Percentiles rank a stretch among this genome's conserved stretches.
Evolutionary conservation across 441 rosid species (phyloP).

Genomic region (Euphorbia schlechtendalii): DNA sequence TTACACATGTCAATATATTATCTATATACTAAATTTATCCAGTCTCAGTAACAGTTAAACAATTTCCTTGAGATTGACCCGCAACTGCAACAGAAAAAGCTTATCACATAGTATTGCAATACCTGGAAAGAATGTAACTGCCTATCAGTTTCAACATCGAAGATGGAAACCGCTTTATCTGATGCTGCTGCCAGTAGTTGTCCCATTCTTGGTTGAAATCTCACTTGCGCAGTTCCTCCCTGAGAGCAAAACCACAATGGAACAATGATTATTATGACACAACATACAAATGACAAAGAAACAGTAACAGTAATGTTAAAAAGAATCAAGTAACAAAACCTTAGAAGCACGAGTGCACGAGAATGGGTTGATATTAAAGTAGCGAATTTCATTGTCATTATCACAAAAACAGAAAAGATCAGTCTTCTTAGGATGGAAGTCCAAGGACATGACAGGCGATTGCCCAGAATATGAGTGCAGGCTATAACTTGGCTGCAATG

Average conservation of each 20-base stretch:
- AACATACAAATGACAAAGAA: background rate
- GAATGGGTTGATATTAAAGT: conserved; percentile 46
- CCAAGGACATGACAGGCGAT: conserved; percentile 60
- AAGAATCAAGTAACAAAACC: conserved; percentile 25
- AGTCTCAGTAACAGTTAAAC: background rate
- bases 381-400: conserved; percentile 44
- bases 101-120: conserved; percentile 4
- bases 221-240: conserved; percentile 61
- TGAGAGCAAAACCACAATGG: conserved; percentile 17
- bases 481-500: conserved; percentile 47
- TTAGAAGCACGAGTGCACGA: conserved; percentile 38
- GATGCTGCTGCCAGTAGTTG: conserved; percentile 56
- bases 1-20: too few species aligned
- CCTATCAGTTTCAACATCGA: conserved; percentile 53
- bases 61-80: background rate
- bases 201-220: conserved; percentile 65
- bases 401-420: conserved; percentile 62
- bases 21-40: too few species aligned
- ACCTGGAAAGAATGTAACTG: conserved; percentile 43
- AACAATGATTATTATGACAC: background rate
- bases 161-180: conserved; percentile 49
- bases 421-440: conserved; percentile 66
- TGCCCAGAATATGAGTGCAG: conserved; percentile 41
- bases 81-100: background rate
- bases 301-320: conserved; percentile 3